Percentiles rank a stretch among this genome's conserved stretches.
Evolutionary conservation across 73 alveolate species (phyloP).

Genomic region (Uronychia binucleata): DNA sequence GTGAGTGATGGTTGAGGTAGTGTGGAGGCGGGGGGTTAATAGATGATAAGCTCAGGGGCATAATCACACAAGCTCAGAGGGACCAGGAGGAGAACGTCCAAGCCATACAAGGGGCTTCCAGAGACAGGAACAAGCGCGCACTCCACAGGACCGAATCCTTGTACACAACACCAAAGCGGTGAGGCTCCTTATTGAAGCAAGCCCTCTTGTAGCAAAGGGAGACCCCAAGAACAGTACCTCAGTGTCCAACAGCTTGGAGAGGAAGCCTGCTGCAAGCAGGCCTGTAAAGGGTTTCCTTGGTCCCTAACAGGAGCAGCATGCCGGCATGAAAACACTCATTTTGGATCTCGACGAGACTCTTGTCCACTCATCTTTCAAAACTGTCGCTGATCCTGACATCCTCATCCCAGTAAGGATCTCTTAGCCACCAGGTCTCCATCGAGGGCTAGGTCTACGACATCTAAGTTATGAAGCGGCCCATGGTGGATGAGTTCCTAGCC

Average conservation of each 20-base stretch:
- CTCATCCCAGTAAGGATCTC: conserved; percentile 27
- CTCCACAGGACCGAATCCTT: background rate
- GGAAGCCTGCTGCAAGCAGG: background rate
- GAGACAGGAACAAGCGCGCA: background rate
- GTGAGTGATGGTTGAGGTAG: no score
- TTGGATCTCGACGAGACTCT: conserved; percentile 67
- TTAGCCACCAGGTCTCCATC: conserved; percentile 20
- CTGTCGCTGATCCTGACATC: conserved; percentile 55
- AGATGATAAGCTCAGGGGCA: background rate
- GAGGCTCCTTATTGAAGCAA: background rate
- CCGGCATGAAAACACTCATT: conserved; percentile 52
- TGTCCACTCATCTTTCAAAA: conserved; percentile 57
- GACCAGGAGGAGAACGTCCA: background rate
- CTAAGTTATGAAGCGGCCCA: conserved; percentile 59
- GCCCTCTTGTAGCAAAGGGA: background rate
- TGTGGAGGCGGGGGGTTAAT: no score
- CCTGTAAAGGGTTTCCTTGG: conserved; percentile 23
- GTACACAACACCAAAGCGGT: background rate
- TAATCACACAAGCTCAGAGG: background rate
- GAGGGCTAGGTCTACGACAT: conserved; percentile 51
- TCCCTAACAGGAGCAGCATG: conserved; percentile 13
- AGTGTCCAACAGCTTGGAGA: background rate
- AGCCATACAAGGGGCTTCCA: background rate
- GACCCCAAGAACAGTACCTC: background rate
- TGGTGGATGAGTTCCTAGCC: conserved; percentile 36